Evolutionary conservation across 805 yeast species (phyloP).

Genomic region (Zygosaccharomyces bailii): DNA sequence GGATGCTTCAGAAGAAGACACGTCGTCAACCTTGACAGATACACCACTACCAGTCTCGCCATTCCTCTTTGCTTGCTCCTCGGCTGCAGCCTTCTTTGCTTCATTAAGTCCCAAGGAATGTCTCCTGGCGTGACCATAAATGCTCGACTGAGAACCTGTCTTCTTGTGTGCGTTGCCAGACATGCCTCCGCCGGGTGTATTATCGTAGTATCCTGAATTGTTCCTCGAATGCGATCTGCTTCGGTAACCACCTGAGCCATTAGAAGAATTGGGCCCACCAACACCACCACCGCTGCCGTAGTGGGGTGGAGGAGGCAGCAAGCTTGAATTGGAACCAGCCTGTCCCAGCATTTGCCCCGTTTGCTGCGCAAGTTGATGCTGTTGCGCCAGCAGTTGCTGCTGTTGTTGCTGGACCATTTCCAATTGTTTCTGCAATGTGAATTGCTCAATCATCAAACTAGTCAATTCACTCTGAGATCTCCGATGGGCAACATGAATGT

Average conservation of each 20-base stretch:
- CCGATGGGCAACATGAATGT: conserved; percentile 92
- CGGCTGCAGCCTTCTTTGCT: conserved; percentile 96
- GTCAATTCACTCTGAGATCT: conserved; percentile 95
- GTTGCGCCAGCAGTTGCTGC: conserved; percentile 57
- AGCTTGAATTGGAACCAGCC: conserved; percentile 13
- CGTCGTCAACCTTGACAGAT: conserved; percentile 24
- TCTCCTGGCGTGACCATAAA: conserved; percentile 78
- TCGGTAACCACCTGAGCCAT: conserved; percentile 21
- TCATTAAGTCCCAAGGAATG: conserved; percentile 89
- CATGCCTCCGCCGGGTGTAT: conserved; percentile 16
- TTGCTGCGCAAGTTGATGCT: conserved; percentile 54
- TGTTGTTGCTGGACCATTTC: conserved; percentile 91
- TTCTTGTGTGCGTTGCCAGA: conserved; percentile 41
- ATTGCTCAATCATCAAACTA: conserved; percentile 85
- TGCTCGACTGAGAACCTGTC: conserved; percentile 45
- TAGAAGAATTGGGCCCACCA: conserved; percentile 11
- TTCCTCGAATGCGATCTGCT: conserved; percentile 38
- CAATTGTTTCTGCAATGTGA: conserved; percentile 83
- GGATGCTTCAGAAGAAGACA: conserved; percentile 7
- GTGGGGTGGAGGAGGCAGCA: conserved; percentile 29
- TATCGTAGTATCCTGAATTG: conserved; percentile 34
- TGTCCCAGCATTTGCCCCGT: conserved; percentile 40
- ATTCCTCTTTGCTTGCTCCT: conserved; percentile 68
- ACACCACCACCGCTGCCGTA: conserved; percentile 16
- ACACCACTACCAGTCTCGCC: conserved; percentile 23